These are phyloP conservation scores for Jaapia argillacea DNA, from an alignment of 768 basidiomycete species.

Conservation along the genomic window DNA sequence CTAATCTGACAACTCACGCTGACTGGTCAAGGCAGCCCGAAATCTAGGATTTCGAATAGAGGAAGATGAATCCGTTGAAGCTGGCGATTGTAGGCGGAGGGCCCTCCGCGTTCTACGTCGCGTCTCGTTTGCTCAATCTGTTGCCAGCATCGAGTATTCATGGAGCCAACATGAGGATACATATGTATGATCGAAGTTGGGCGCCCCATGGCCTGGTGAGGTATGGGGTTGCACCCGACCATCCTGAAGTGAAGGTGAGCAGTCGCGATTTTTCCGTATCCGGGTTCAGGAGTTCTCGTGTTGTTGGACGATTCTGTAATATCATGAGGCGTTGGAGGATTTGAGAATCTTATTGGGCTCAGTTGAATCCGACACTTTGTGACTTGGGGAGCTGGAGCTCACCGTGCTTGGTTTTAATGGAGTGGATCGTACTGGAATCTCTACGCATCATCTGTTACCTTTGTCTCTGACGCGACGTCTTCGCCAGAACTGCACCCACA, in stretches of 20 bases:
- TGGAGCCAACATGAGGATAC: constrained; percentile 41
- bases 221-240: constrained; percentile 96
- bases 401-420: background rate
- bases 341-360: too few species aligned
- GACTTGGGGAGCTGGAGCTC: too few species aligned
- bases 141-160: constrained; percentile 31
- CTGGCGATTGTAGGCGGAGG: constrained; percentile 91
- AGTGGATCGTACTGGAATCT: background rate
- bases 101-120: constrained; percentile 94
- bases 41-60: too few species aligned
- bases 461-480: too few species aligned
- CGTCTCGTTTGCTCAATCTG: constrained; percentile 69
- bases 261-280: constrained; percentile 1
- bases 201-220: constrained; percentile 91
- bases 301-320: too few species aligned
- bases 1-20: too few species aligned
- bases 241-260: constrained; percentile 91
- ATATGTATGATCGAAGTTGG: constrained; percentile 89
- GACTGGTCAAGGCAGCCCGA: too few species aligned
- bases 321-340: too few species aligned
- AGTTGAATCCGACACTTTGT: too few species aligned
- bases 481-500: constrained; percentile 98
- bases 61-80: too few species aligned
- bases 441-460: background rate
- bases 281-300: too few species aligned